Conservation (phyloP, 2,329 filamentous ascomycete species). For the Arthrinium phaeospermum region DNA sequence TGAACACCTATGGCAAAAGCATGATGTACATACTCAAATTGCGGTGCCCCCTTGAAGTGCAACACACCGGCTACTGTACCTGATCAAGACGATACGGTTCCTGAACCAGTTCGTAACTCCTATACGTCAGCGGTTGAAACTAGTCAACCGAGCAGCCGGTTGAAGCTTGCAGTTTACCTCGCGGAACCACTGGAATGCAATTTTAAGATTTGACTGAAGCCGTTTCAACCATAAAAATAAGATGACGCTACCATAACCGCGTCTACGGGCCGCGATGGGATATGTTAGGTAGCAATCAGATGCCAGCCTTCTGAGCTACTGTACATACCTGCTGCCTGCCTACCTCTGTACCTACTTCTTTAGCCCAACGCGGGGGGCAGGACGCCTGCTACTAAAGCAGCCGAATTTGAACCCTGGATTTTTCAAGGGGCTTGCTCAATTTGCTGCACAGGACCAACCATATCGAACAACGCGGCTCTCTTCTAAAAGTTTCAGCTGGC, state of each 20-base stretch:
- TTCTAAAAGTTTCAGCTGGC: neutral
- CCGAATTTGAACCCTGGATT: neutral
- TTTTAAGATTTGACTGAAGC: slow-evolving; percentile 3
- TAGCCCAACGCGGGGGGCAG: slow-evolving; percentile 6
- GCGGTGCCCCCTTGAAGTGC: neutral
- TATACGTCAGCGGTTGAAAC: neutral
- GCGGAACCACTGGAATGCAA: neutral
- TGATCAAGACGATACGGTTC: neutral
- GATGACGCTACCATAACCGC: neutral
- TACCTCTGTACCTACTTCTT: neutral
- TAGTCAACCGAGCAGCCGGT: neutral
- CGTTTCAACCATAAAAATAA: neutral
- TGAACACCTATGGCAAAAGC: neutral
- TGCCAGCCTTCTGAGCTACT: neutral
- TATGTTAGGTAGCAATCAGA: neutral
- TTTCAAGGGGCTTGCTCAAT: neutral
- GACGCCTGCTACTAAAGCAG: neutral
- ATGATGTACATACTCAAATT: too few relatives aligned
- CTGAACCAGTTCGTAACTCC: neutral
- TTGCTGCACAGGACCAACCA: neutral
- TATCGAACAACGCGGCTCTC: neutral
- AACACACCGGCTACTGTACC: neutral
- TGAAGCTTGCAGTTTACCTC: neutral
- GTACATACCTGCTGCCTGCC: neutral
- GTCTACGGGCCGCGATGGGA: neutral